Conservation (phyloP, 2,329 filamentous ascomycete genomes). For the Diaporthe humulicola region DNA sequence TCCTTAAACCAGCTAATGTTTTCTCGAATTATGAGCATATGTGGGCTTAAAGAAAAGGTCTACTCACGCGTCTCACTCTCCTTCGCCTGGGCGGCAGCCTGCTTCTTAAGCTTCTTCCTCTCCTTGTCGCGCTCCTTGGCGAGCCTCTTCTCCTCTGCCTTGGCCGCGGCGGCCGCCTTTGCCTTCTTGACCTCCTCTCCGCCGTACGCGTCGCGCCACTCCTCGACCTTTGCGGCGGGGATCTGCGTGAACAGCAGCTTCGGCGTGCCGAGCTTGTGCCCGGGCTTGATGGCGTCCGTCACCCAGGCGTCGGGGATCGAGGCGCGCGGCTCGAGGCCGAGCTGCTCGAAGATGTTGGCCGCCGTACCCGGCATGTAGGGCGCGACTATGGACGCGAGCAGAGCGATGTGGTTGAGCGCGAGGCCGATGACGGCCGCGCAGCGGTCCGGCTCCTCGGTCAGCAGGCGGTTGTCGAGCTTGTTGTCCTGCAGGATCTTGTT, state of each 20-base stretch:
- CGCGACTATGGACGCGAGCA: constrained; percentile 82
- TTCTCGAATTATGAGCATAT: no score
- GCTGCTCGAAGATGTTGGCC: constrained; percentile 81
- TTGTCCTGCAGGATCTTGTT: constrained; percentile 65
- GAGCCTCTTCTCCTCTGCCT: constrained; percentile 65
- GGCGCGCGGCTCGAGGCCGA: constrained; percentile 71
- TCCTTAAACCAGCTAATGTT: no score
- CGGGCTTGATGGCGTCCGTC: constrained; percentile 72
- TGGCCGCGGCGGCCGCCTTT: constrained; percentile 69
- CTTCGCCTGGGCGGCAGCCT: constrained; percentile 46
- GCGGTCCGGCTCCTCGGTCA: constrained; percentile 66
- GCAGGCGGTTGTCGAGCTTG: constrained; percentile 58
- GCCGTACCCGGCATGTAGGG: constrained; percentile 90
- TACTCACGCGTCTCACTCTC: constrained; percentile 22
- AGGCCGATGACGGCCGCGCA: constrained; percentile 76
- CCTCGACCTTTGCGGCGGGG: constrained; percentile 82
- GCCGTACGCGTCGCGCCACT: constrained; percentile 85
- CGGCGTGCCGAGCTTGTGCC: constrained; percentile 85
- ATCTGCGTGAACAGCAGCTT: constrained; percentile 87
- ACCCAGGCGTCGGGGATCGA: constrained; percentile 77
- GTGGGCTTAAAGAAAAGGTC: neutral
- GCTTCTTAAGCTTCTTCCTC: constrained; percentile 59
- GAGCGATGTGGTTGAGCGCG: constrained; percentile 86
- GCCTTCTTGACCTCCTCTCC: constrained; percentile 76
- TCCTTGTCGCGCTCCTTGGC: constrained; percentile 65